Evolutionary conservation across 768 basidiomycete genomes (phyloP), one percentile per base, ranked within the genome.

Genomic region (Tylopilus balloui): DNA sequence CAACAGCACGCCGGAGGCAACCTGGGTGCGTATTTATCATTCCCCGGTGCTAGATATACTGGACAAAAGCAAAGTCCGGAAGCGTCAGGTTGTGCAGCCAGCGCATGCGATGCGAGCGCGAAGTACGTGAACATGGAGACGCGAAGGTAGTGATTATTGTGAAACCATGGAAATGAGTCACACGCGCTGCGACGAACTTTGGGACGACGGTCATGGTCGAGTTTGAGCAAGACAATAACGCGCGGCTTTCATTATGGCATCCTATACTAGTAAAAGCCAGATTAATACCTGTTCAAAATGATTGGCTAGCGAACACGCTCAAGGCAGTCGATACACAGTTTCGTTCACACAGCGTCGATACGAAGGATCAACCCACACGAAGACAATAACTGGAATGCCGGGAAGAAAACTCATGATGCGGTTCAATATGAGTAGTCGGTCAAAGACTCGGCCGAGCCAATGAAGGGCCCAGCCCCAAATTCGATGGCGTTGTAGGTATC

Each of bases 121-220:
- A 50, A 45, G 52, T 59, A 63, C 53, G 57, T 48, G 57, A 59
- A 42, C 48, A 29, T 57, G 47, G 60, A 48, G 50, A 62, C 50
- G 42, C 48, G 50, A 54, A 55, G 38, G 31, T 50, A 44, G 29
- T 29, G 52, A 34, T 48, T 66, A 65, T 65, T 65, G 59, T 65
- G 64, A 56, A 50, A 61, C 64, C 59, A 65, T 65, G 59, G 64
- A 20, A 53, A 65, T 55, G 39, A 32, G 50, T 28, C 47, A n/a
- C 43, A 39, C 46, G 31, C 20, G n/a, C 34, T 8, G 32, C 44
- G 47, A 50, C 36, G 23, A 45, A 50, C 7, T n/a, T 24, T 9
- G 20, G 39, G 8, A 14, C 11, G 8, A 14, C 11, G 44, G 42
- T 56, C 52, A 49, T 39, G 24, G 8, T 46, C 10, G 47, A 5